Percentiles rank a stretch among this genome's conserved stretches.
Conservation (phyloP, 163 green algal genomes). For the Scenedesmus sp. region DNA sequence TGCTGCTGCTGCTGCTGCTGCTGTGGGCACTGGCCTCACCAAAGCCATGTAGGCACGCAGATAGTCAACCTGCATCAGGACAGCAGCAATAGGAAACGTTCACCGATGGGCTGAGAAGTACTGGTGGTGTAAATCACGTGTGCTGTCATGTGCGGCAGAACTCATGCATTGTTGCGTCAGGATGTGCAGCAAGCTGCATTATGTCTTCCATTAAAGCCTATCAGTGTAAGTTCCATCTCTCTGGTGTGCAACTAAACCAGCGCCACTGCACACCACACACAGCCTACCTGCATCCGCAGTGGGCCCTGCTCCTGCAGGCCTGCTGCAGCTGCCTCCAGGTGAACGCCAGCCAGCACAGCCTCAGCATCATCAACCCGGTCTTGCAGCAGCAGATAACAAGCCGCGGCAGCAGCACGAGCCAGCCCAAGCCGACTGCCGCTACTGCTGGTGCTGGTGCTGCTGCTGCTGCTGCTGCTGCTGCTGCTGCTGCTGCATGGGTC, state of each 20-base stretch:
- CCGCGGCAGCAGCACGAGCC: neutral
- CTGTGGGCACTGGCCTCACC: neutral
- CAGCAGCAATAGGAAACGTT: neutral
- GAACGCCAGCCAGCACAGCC: neutral
- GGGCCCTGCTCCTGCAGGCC: neutral
- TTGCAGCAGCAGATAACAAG: conserved; percentile 42
- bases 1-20: neutral
- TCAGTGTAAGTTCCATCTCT: neutral
- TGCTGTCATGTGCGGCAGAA: too few relatives aligned
- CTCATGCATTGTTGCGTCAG: neutral
- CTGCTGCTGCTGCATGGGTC: neutral
- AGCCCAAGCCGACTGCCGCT: neutral
- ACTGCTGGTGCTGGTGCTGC: neutral
- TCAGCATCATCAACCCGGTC: conserved; percentile 43
- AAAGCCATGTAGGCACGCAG: conserved; percentile 31
- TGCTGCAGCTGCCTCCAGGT: conserved; percentile 27
- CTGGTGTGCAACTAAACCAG: neutral
- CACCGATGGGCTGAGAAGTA: neutral
- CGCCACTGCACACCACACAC: neutral
- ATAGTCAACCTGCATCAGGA: conserved; percentile 3
- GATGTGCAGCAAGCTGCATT: neutral
- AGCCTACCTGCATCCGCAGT: conserved; percentile 34
- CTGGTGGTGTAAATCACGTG: too few relatives aligned
- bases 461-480: neutral
- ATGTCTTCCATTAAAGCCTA: neutral